Evolutionary conservation across 805 yeast species (phyloP).

Genomic region (Brettanomyces naardenensis): DNA sequence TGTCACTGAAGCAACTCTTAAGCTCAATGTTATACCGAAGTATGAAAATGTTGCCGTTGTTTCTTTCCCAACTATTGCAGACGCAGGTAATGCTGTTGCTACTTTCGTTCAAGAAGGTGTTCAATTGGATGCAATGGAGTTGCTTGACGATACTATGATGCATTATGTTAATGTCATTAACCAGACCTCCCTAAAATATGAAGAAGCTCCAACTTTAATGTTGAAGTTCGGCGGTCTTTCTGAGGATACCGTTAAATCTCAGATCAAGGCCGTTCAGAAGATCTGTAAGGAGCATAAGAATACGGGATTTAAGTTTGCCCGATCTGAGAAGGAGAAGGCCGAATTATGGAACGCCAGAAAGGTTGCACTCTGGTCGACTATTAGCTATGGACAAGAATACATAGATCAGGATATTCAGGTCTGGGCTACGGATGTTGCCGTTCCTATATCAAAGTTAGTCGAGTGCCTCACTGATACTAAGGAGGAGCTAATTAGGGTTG

Average conservation of each 20-base stretch:
- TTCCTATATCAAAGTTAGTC: slow-evolving; percentile 67
- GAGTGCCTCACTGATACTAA: slow-evolving; percentile 55
- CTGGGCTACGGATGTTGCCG: slow-evolving; percentile 91
- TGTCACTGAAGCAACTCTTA: slow-evolving; percentile 62
- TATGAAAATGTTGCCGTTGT: slow-evolving; percentile 63
- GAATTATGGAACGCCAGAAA: slow-evolving; percentile 81
- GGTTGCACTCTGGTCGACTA: slow-evolving; percentile 63
- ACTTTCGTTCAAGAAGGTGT: slow-evolving; percentile 60
- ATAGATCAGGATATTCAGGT: slow-evolving; percentile 53
- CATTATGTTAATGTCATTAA: slow-evolving; percentile 58
- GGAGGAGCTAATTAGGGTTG: slow-evolving; percentile 50
- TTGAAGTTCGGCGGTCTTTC: slow-evolving; percentile 67
- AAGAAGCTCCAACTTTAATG: slow-evolving; percentile 67
- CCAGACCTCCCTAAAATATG: slow-evolving; percentile 44
- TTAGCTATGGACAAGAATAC: slow-evolving; percentile 51
- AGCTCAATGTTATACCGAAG: slow-evolving; percentile 53
- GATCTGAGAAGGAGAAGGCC: slow-evolving; percentile 51
- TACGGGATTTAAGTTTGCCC: slow-evolving; percentile 53
- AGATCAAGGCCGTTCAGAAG: slow-evolving; percentile 37
- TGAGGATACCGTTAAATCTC: slow-evolving; percentile 38
- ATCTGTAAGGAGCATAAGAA: slow-evolving; percentile 42
- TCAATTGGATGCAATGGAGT: slow-evolving; percentile 71
- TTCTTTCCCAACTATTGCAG: slow-evolving; percentile 52
- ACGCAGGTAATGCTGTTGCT: slow-evolving; percentile 66
- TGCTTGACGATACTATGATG: slow-evolving; percentile 69